Evolutionary conservation across 495 filamentous ascomycete genomes (phyloP), one percentile per base, ranked within the genome.

Genomic region (Hamigera avellanea): DNA sequence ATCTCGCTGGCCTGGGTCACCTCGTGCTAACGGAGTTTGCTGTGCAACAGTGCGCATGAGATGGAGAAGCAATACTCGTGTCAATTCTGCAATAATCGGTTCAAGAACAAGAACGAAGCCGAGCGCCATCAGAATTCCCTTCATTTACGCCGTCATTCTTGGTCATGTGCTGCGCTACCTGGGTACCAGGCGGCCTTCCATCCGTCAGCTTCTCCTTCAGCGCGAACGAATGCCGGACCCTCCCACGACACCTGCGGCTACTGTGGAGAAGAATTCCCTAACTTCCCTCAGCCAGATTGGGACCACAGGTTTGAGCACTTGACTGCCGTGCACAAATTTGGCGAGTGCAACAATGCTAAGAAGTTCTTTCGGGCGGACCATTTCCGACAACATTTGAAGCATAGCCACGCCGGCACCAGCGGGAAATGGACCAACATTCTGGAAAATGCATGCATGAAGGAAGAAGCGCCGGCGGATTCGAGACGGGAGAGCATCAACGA

Each of bases 51-150:
- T 25, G 44, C 69, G n/a, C 91, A 98, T 50, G 82, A 88, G 48
- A 78, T 82, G 45, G 91, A 98, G 53, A 98, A 96, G 55, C 93
- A 98, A 57, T 96, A 96, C 58, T 77, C 77, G 36, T 98, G 91
- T 54, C 69, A 75, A 13, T 96, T 81, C 57, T 98, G 91, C 56
- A 78, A 79, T 28, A 96, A 96, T 56, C 75, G 88, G 14, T 98
- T 98, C 70, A 98, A 98, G 59, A 98, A 98, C 65, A 98, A 98
- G 59, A 98, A 98, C 44, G 91, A 98, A 64, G 91, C 91, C 5
- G 91, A 98, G 56, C 76, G 91, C 13, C 91, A 98, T 54, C 91
- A 95, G 52, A 98, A 96, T 43, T 95, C 86, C 1, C 78, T 98
- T 12, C 91, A 98, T 57, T 75, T 96, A 6, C 78, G 91, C 28